Base-by-base conservation (phyloP, 2,329 filamentous ascomycete species). In the Fusarium anguioides region DNA sequence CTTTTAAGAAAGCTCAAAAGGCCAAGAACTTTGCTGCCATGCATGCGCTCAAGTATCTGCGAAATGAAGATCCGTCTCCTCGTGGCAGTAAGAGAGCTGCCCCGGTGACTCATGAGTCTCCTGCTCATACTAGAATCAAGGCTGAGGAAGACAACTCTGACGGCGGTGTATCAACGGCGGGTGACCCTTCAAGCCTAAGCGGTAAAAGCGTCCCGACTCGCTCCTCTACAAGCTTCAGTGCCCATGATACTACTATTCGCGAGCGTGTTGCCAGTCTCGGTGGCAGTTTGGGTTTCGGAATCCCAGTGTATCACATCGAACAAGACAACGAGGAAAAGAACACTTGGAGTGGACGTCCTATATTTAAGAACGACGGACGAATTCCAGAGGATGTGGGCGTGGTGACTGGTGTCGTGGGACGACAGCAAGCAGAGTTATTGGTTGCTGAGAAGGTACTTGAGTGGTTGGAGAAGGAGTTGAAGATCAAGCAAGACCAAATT, bases 1-100 rank as follows among this genome's bases (percentile, higher is more conserved):
- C 70, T 1, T 87, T 86, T 50, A 56, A 73, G 12, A 76, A 71
- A 24, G 87, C 87, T 67, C 87, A 84, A 76, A 73, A 82, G 33
- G 84, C 86, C 23, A 87, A 84, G 72, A 78, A 82, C 61, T 86
- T 82, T 64, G 85, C 86, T 1, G 84, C 85, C 21, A 81, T 80
- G 66, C 79, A 78, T 14, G 84, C 84, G 8, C 57, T 56, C 39
- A 57, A 27, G 10, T 51, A 58, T 23, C 57, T 55, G 45, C 44
- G 48, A 29, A 26, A 29, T 17, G 8, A 41, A 11, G 39, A 40
- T 6, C 37, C 56, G 15, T 50, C 52, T 26, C 50, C 48, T 15
- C 60, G 50, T 44, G 47, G 31, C 14, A 58, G 47, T 23, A 59
- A 59, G 45, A 59, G 55, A 8, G 47, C 56, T 15, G 42, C 55